Evolutionary conservation across 805 yeast species (phyloP), one percentile per base, ranked within the genome.

Genomic region (Wickerhamomyces kurtzmanii): DNA sequence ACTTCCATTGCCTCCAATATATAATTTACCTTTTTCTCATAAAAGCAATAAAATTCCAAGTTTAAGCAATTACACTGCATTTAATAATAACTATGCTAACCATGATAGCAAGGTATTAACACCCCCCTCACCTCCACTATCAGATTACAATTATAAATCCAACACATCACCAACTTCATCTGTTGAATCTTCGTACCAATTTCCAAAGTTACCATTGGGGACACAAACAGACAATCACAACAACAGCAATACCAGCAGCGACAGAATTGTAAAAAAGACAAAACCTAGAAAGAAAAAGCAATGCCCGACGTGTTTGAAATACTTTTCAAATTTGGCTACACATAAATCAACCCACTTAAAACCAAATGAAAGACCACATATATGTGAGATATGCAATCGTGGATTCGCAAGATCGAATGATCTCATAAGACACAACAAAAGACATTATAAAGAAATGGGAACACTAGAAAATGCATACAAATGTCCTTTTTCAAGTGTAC

Each of bases 381-480:
- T 73, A 24, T 86, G 96, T 53, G 62, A 70, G 23, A 69, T 75
- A 19, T 86, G 96, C 51, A 63, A 69, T 22, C 71, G 95, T 34
- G 94, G 94, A 3, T 86, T 86, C 55, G 83, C 91, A 11, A 65
- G 96, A 33, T 78, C 87, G 23, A 87, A 87, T 49, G 96, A 86
- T 50, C 59, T 87, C 39, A 70, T 78, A 38, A 66, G 96, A 36
- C 96, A 86, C 51, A 74, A 76, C 43, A 85, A 83, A 53, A 69
- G 89, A 32, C 96, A 86, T 51, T 71, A 86, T 66, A 79, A 80
- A 40, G 89, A 79, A 40, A 65, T 72, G 5, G 81, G 81, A 4
- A 61, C 67, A 16, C 73, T 68, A 50, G 71, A 73, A 40, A 73
- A 72, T 15, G 77, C 82, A 18, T 86, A 74, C 58, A 71, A 71